Evolutionary conservation across 2,329 filamentous ascomycete species (phyloP).

Genomic region (Ceratocystiopsis sp.): DNA sequence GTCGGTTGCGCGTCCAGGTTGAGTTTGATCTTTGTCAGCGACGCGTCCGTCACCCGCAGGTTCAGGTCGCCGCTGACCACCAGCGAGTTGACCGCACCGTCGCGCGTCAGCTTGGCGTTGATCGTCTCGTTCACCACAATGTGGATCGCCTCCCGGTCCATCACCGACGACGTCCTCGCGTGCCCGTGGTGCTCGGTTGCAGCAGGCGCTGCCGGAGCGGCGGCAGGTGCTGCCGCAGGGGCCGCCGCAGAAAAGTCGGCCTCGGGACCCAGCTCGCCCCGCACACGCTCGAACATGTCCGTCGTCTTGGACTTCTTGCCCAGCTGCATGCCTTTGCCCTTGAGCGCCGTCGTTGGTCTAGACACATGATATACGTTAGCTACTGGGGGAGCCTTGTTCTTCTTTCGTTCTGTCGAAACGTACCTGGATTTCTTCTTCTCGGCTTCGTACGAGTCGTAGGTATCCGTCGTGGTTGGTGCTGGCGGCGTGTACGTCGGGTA

Average conservation of each 20-base stretch:
- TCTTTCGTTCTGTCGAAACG: not conserved
- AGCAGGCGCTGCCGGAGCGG: not conserved
- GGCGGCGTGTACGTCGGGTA: slow-evolving; percentile 76
- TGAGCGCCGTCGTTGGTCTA: slow-evolving; percentile 35
- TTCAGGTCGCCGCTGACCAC: slow-evolving; percentile 85
- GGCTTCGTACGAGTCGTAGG: slow-evolving; percentile 86
- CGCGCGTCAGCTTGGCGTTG: slow-evolving; percentile 70
- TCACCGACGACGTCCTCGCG: slow-evolving; percentile 42
- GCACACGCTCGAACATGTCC: slow-evolving; percentile 92
- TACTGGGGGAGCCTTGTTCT: no score
- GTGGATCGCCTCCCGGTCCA: slow-evolving; percentile 73
- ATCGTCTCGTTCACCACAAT: slow-evolving; percentile 82
- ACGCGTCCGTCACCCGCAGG: slow-evolving; percentile 73
- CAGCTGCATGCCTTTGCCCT: slow-evolving; percentile 97
- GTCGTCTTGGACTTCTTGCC: slow-evolving; percentile 98
- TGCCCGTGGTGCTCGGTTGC: not conserved
- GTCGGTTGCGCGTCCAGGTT: slow-evolving; percentile 59
- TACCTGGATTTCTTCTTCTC: slow-evolving; percentile 95
- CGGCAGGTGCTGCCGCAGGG: slow-evolving; percentile 20
- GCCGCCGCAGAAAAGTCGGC: slow-evolving; percentile 61
- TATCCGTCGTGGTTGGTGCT: slow-evolving; percentile 54
- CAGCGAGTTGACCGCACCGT: slow-evolving; percentile 73
- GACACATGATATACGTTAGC: not conserved
- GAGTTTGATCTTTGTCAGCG: slow-evolving; percentile 83
- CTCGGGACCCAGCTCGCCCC: slow-evolving; percentile 77